Conservation (phyloP, 2,329 filamentous ascomycete species). For the Blumeria hordei region DNA sequence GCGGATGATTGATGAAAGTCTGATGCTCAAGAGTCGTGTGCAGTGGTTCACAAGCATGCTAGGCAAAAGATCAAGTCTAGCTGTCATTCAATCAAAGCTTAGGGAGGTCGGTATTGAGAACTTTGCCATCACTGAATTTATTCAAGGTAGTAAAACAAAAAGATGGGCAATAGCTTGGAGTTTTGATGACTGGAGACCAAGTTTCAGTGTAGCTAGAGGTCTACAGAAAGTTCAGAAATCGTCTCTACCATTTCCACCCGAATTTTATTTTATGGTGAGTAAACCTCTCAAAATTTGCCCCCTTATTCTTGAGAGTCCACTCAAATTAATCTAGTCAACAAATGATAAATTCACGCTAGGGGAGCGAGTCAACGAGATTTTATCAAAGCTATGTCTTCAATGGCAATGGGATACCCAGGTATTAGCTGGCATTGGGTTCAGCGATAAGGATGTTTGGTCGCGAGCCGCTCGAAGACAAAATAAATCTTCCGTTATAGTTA, state of each 20-base stretch:
- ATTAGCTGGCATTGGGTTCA: constrained; percentile 11
- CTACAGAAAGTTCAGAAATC: constrained; percentile 20
- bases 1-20: constrained; percentile 46
- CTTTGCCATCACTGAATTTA: constrained; percentile 58
- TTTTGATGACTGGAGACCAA: constrained; percentile 42
- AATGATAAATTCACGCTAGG: neutral
- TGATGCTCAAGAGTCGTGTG: constrained; percentile 32
- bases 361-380: constrained; percentile 10
- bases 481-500: neutral
- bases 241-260: constrained; percentile 26
- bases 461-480: constrained; percentile 15
- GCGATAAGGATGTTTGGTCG: constrained; percentile 15
- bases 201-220: constrained; percentile 18
- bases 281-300: too few relatives aligned
- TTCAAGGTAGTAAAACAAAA: constrained; percentile 54
- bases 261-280: constrained; percentile 18
- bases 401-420: constrained; percentile 13
- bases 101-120: constrained; percentile 39
- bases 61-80: constrained; percentile 50
- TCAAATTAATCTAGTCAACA: constrained; percentile 2
- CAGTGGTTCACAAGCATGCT: constrained; percentile 87
- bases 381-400: constrained; percentile 9
- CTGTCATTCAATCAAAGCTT: constrained; percentile 34
- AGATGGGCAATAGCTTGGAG: constrained; percentile 85
- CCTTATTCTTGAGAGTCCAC: neutral